These are phyloP conservation scores for Cystodermella granulosa DNA, from an alignment of 1,284 basidiomycete genomes.

Conservation along the genomic window DNA sequence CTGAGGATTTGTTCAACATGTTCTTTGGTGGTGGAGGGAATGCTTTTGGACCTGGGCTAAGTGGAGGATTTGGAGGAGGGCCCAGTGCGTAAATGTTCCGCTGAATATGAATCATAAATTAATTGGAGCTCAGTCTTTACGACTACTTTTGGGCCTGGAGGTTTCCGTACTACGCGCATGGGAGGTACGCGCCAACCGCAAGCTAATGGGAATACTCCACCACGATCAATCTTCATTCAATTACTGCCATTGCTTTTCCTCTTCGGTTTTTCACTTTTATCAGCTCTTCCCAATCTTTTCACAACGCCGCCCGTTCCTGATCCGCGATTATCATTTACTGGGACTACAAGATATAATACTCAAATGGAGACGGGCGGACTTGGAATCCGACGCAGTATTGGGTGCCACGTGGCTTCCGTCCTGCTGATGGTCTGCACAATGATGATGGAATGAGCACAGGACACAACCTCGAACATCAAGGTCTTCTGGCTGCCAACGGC, in stretches of 20 bases:
- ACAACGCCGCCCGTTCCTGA: slow-evolving; percentile 64
- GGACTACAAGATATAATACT: slow-evolving; percentile 54
- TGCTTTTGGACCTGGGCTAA: slow-evolving; percentile 41
- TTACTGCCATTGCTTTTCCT: slow-evolving; percentile 83
- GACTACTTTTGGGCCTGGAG: slow-evolving; percentile 71
- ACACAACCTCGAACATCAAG: no score
- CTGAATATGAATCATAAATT: slow-evolving; percentile 1
- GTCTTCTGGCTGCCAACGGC: no score
- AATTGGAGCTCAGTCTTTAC: slow-evolving; percentile 52
- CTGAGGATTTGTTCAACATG: slow-evolving; percentile 97
- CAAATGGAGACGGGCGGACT: slow-evolving; percentile 65
- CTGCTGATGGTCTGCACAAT: no score
- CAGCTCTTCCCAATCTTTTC: slow-evolving; percentile 78
- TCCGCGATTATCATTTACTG: slow-evolving; percentile 73
- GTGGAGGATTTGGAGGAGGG: slow-evolving; percentile 53
- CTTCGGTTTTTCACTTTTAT: slow-evolving; percentile 79
- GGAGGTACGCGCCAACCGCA: slow-evolving; percentile 17
- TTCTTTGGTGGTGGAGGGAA: slow-evolving; percentile 83
- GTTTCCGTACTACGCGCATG: slow-evolving; percentile 62
- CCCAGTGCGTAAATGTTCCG: slow-evolving; percentile 43
- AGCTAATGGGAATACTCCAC: slow-evolving; percentile 31
- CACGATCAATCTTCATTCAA: slow-evolving; percentile 73
- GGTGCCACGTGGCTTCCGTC: no score
- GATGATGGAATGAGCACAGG: no score
- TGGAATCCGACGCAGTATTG: no score